Evolutionary conservation across 805 yeast genomes (phyloP), one percentile per base, ranked within the genome.

Genomic region (Saccharomyces cerevisiae): DNA sequence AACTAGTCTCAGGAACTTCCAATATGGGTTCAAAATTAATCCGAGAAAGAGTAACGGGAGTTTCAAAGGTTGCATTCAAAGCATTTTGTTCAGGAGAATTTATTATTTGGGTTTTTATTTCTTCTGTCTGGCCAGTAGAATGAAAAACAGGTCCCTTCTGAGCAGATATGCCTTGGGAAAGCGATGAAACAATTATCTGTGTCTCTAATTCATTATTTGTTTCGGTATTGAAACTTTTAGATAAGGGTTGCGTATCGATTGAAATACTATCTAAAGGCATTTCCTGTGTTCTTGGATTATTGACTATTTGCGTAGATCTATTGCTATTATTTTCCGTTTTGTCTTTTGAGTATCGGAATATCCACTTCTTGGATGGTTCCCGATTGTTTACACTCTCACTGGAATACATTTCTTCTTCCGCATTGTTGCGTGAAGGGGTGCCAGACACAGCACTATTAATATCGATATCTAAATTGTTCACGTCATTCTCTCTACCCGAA

Each of bases 1-100:
- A 60, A 32, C 63, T 63, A 22, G 64, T 62, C 43, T 57, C 60
- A 9, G 63, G 65, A 21, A 58, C 65, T 48, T 61, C 60, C 24
- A 47, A n/a, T 3, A 41, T 27, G 8, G 57, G 50, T 29, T 55
- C 58, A 24, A 51, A 46, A 26, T 29, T 49, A 17, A 47, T 48
- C 17, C 41, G 51, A 21, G 48, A 31, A 11, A 53, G 29, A 28
- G 46, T 50, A 21, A 21, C 27, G 10, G 53, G 53, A n/a, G 53
- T 50, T 29, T 50, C 52, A 27, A 52, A 49, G 8, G 47, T 32
- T 22, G 48, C 46, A 36, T 46, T 32, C 22, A 51, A 46, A 22
- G 50, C n/a, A 26, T 22, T 26, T 6, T 32, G 55, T 17, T 58
- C 58, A 8, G 59, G 60, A 2, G 63, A 59, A 11, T 55, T 50